Evolutionary conservation across 2,329 filamentous ascomycete species (phyloP), one percentile per base, ranked within the genome.

Genomic region (Exophiala alcalophila): DNA sequence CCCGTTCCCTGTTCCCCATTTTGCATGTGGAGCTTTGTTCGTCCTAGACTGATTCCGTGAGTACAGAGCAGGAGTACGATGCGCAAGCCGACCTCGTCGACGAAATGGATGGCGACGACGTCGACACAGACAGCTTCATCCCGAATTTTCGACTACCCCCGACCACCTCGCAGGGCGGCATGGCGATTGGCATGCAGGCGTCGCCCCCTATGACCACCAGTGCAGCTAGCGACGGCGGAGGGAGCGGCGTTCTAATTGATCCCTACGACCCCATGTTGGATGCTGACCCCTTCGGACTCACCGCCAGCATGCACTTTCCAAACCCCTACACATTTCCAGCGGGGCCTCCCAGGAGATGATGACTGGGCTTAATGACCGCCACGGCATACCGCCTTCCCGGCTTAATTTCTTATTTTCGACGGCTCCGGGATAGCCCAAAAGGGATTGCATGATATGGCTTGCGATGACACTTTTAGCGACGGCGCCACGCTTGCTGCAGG

Each of bases 11-110:
- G 62, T 58, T 59, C 59, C 56, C 50, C 63, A 62, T 58, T 68
- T 37, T 53, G 58, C 59, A 58, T 60, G 74, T 74, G 71, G 74
- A 77, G 70, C 73, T 78, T 64, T 80, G 75, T 76, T 72, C 74
- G 74, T 81, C 74, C 76, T 80, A 81, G 74, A 71, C 76, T 83
- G 72, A 85, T 77, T 74, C 63, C 69, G 66, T 80, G 68, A 71
- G 60, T 76, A 73, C 72, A 96, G 91, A 97, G 72, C 89, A 94
- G 76, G 91, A 97, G 73, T 97, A 96, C 70, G 90, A 96, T 65
- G 84, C 87, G 41, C 86, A 88, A 69, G 80, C 79, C 64, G 88
- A 91, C 59, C 86, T 94, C 76, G 81, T 94, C 65, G 90, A 96
- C 59, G 86, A 94, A 49, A 71, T 81, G 55, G 83, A 86, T 57